A percentile compares a stretch with the other conserved stretches of the same genome.
Conservation (phyloP, 805 yeast species). For the Schwanniomyces vanrijiae region DNA sequence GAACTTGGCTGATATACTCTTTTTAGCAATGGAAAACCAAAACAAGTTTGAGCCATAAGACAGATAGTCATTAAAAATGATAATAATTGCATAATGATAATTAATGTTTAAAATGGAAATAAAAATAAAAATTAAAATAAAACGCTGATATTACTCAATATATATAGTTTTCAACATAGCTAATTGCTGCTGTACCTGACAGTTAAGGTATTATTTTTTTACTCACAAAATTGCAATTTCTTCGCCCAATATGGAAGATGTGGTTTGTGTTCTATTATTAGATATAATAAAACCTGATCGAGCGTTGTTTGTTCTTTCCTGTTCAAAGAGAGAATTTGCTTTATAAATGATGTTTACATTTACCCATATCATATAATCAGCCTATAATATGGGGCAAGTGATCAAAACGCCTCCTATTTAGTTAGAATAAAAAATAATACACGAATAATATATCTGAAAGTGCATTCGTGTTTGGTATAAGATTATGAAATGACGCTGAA, state of each 20-base stretch:
- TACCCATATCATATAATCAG: not conserved
- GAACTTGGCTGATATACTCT: conserved; percentile 31
- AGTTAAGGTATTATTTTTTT: not conserved
- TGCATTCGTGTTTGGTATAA: not conserved
- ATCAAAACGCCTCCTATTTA: not conserved
- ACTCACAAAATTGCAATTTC: not conserved
- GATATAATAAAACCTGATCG: not conserved
- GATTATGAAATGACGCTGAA: not conserved
- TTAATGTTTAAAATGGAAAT: not conserved
- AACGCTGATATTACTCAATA: not conserved
- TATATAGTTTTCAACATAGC: not conserved
- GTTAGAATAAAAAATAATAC: not conserved
- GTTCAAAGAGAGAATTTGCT: conserved; percentile 1
- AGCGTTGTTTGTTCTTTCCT: not conserved
- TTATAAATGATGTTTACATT: not conserved
- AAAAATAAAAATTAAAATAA: no score
- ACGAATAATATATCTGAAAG: not conserved
- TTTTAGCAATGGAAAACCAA: conserved; percentile 8
- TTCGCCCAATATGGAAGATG: not conserved
- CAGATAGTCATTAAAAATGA: not conserved
- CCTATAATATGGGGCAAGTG: not conserved
- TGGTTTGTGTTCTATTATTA: not conserved
- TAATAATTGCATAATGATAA: not conserved
- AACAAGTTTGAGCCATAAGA: not conserved
- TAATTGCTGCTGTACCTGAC: not conserved